Conservation (phyloP, 2,329 filamentous ascomycete genomes). For the Macrophomina pseudophaseolina region DNA sequence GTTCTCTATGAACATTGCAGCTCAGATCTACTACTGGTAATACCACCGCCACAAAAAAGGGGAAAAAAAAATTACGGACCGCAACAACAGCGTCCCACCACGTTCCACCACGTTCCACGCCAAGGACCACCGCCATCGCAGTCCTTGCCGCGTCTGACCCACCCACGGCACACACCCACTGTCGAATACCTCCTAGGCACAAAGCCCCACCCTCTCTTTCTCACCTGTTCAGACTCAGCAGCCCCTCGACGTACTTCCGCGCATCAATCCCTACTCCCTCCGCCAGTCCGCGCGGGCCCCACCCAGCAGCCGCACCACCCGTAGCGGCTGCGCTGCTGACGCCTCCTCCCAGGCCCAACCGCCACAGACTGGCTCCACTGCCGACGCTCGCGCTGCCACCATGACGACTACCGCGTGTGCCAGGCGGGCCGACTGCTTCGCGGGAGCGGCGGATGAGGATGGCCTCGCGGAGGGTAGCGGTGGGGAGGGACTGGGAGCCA, state of each 20-base stretch:
- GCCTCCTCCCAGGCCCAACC: slow-evolving; percentile 31
- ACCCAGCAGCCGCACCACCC: slow-evolving; percentile 48
- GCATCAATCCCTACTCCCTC: slow-evolving; percentile 81
- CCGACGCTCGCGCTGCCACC: slow-evolving; percentile 31
- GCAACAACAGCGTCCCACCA: no score
- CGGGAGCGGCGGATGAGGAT: slow-evolving; percentile 29
- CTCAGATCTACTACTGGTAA: no score
- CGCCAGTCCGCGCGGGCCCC: slow-evolving; percentile 65
- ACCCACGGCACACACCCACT: not conserved
- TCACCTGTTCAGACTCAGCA: slow-evolving; percentile 65
- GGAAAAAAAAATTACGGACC: no score
- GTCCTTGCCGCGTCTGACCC: not conserved
- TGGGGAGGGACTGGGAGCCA: not conserved
- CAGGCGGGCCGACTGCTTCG: not conserved
- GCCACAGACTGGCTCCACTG: slow-evolving; percentile 32
- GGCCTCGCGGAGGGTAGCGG: slow-evolving; percentile 27
- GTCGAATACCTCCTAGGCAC: not conserved
- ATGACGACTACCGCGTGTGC: slow-evolving; percentile 23
- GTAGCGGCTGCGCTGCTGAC: slow-evolving; percentile 37
- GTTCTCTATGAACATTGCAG: no score
- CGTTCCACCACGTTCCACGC: not conserved
- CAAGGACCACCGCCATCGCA: not conserved
- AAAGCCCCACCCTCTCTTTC: not conserved
- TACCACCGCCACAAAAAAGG: no score
- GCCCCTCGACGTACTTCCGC: slow-evolving; percentile 72